Percentiles rank a stretch among this genome's conserved stretches.
These are phyloP conservation scores for Picochlorum sp. DNA, from an alignment of 139 green algal genomes.

Conservation along the genomic window DNA sequence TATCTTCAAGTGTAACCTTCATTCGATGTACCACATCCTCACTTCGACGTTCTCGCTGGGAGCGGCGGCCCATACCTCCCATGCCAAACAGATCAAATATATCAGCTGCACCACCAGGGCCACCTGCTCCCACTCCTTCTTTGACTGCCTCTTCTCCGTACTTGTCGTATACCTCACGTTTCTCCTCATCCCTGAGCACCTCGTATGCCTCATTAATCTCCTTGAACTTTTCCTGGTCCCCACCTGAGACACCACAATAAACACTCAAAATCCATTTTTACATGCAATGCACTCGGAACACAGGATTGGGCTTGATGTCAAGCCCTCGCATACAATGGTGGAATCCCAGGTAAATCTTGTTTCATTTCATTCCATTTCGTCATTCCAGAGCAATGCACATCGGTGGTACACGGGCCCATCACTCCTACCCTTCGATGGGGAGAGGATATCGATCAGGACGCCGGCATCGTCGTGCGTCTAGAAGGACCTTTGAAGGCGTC, in stretches of 20 bases:
- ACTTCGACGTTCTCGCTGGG: conserved; percentile 55
- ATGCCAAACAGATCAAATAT: conserved; percentile 91
- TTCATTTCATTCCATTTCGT: too few relatives aligned
- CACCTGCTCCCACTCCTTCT: conserved; percentile 75
- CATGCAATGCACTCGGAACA: not conserved
- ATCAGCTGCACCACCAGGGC: conserved; percentile 71
- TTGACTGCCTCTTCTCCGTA: conserved; percentile 99
- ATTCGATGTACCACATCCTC: conserved; percentile 94
- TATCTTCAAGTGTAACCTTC: conserved; percentile 82
- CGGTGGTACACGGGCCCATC: too few relatives aligned
- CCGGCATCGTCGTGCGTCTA: too few relatives aligned
- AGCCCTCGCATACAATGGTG: too few relatives aligned
- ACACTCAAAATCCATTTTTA: too few relatives aligned
- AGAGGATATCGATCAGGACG: too few relatives aligned
- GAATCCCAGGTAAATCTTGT: too few relatives aligned
- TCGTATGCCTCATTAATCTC: conserved; percentile 97
- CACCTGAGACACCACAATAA: conserved; percentile 62
- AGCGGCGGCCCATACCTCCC: conserved; percentile 36
- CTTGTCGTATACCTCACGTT: conserved; percentile 95
- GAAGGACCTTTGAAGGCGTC: too few relatives aligned
- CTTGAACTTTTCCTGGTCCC: conserved; percentile 94
- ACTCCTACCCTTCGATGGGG: too few relatives aligned
- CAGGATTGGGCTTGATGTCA: not conserved
- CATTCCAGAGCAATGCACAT: too few relatives aligned
- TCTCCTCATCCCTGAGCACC: conserved; percentile 89